Base-by-base conservation (phyloP, 495 filamentous ascomycete species). In the Darksidea phi region DNA sequence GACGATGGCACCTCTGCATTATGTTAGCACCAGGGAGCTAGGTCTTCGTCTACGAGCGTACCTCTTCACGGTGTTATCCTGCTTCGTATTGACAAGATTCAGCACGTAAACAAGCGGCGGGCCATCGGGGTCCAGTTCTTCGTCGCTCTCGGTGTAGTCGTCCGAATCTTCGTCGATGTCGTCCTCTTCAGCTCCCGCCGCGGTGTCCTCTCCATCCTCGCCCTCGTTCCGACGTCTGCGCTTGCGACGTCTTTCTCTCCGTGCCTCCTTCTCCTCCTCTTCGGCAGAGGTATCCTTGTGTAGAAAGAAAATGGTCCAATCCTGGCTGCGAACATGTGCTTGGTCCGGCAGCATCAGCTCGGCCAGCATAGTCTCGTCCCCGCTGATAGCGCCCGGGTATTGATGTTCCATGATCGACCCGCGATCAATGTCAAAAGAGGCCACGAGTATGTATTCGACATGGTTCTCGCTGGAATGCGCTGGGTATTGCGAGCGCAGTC, bases 241-340 rank as follows among this genome's bases (percentile, higher is more conserved):
- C 58, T 75, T 70, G 37, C 74, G 74, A 42, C 73, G 71, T 57
- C 79, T 73, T 70, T 83, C 77, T 72, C 81, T 76, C 71, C 81
- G 79, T 70, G 78, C 75, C 61, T 68, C 72, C 76, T 79, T 70
- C 58, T 78, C 76, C 24, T 75, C 74, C n/a, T 89, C 89, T 36
- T 90, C 89, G 10, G 88, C 89, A 62, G 82, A 90, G 5, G 85
- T 88, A 71, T 97, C 95, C 71, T 97, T 97, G 70, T 97, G 94
- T 48, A 99, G 70, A 67, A 99, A 99, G 76, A 99, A 99, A 13
- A 97, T 95, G 32, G 94, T 99, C 94, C 94, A 99, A 73, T 99
- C 94, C 73, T 97, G 91, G 68, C 87, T 93, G 26, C 95, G 82
- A 34, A 93, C 86, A 75, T 99, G 94, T 24, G 92, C 90, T 73